Conservation (phyloP, 192 early-diverging fungal genomes). For the Coemansia sp. region DNA sequence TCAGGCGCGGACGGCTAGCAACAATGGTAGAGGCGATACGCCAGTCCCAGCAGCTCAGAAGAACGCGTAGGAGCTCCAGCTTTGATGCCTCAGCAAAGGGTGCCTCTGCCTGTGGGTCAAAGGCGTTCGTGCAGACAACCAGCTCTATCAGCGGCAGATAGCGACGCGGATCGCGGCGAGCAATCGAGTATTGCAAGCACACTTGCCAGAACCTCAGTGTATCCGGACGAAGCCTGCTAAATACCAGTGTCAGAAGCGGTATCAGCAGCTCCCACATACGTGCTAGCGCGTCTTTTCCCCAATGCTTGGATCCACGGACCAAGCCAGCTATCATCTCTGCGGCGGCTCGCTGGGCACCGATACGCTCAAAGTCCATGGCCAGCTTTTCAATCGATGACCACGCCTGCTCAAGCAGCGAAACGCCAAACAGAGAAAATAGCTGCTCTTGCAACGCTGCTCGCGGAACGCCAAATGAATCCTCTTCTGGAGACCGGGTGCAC, state of each 20-base stretch:
- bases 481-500: constrained; percentile 56
- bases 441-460: constrained; percentile 67
- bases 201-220: constrained; percentile 75
- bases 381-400: constrained; percentile 60
- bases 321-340: constrained; percentile 78
- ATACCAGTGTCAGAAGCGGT: constrained; percentile 61
- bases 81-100: constrained; percentile 86
- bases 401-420: constrained; percentile 57
- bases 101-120: constrained; percentile 76
- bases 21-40: constrained; percentile 56
- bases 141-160: constrained; percentile 70
- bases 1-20: constrained; percentile 31
- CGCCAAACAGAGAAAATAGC: constrained; percentile 71
- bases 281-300: constrained; percentile 54
- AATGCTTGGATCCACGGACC: constrained; percentile 87
- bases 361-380: constrained; percentile 60
- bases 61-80: constrained; percentile 62
- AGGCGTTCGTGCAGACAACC: constrained; percentile 58
- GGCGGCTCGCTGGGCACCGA: constrained; percentile 77
- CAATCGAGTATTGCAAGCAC: constrained; percentile 61
- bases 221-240: constrained; percentile 71
- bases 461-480: constrained; percentile 64
- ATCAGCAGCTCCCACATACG: constrained; percentile 72
- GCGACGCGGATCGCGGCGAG: constrained; percentile 78
- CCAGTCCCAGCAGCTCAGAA: constrained; percentile 73